These are phyloP conservation scores for Lignosus rhinocerotis DNA, from an alignment of 1,284 basidiomycete species.

Conservation along the genomic window DNA sequence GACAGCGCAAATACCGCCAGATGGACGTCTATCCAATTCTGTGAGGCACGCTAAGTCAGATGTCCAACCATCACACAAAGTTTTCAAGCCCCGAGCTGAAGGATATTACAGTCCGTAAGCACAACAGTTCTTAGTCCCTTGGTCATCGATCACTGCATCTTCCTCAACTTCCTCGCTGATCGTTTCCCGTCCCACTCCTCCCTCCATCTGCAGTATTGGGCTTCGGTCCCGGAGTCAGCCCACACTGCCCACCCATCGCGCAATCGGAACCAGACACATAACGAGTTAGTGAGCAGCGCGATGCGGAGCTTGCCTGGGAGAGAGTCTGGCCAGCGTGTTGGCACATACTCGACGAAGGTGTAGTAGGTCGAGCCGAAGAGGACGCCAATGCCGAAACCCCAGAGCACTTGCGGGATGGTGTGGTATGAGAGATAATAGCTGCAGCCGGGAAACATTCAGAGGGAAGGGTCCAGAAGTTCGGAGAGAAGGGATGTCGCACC, in stretches of 20 bases:
- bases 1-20: no score
- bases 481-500: conserved; percentile 42
- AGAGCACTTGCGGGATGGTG: conserved; percentile 66
- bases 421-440: conserved; percentile 80
- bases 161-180: conserved; percentile 1
- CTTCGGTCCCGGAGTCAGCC: conserved; percentile 67
- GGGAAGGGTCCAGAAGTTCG: not conserved
- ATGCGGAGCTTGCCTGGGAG: conserved; percentile 50
- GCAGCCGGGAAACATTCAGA: not conserved
- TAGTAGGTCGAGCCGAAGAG: conserved; percentile 61
- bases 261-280: conserved; percentile 67
- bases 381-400: conserved; percentile 72
- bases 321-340: conserved; percentile 51
- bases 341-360: conserved; percentile 59
- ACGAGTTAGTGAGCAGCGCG: conserved; percentile 54
- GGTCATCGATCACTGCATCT: not conserved
- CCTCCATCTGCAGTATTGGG: conserved; percentile 68
- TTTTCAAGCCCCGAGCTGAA: no score
- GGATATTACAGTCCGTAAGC: no score
- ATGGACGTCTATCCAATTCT: no score
- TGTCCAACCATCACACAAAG: no score
- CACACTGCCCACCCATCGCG: conserved; percentile 83
- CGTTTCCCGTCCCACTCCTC: conserved; percentile 37
- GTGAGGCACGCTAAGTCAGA: no score
- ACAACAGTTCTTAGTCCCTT: no score